These are phyloP conservation scores for Ilyonectria robusta DNA, from an alignment of 2,329 filamentous ascomycete species.

Conservation along the genomic window DNA sequence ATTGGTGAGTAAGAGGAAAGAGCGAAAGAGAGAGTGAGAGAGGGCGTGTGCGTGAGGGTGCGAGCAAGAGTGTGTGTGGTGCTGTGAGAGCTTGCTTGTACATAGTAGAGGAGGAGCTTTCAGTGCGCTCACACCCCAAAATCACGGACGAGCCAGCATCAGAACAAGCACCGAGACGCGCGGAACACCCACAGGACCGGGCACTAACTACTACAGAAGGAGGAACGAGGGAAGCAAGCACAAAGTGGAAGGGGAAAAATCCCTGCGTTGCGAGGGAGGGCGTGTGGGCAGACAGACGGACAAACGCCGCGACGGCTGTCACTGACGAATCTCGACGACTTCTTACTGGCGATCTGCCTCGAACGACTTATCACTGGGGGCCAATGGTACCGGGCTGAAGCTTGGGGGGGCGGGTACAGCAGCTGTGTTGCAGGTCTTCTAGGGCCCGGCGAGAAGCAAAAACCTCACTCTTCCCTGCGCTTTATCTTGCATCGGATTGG, in stretches of 20 bases:
- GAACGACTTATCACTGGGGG: slow-evolving; percentile 45
- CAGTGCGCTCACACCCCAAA: slow-evolving; percentile 27
- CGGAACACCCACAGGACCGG: slow-evolving; percentile 19
- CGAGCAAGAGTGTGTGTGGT: slow-evolving; percentile 8
- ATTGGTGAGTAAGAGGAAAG: slow-evolving; percentile 40
- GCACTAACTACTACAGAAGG: slow-evolving; percentile 18
- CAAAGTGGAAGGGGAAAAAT: slow-evolving; percentile 36
- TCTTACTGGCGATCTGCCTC: slow-evolving; percentile 45
- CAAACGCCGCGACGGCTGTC: slow-evolving; percentile 38
- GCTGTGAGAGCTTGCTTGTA: slow-evolving; percentile 27
- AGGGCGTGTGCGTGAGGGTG: slow-evolving; percentile 19
- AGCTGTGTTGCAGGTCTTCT: slow-evolving; percentile 46
- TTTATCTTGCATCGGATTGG: slow-evolving; percentile 35
- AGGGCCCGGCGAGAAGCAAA: slow-evolving; percentile 42
- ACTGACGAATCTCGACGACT: slow-evolving; percentile 29
- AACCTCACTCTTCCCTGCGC: slow-evolving; percentile 34
- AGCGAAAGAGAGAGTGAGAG: slow-evolving; percentile 4
- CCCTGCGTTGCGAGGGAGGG: slow-evolving; percentile 29
- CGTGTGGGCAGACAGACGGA: slow-evolving; percentile 41
- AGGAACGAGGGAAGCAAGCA: slow-evolving; percentile 37
- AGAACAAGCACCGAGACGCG: slow-evolving; percentile 23
- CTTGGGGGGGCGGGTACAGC: slow-evolving; percentile 44
- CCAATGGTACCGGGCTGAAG: slow-evolving; percentile 44
- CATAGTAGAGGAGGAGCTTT: slow-evolving; percentile 24
- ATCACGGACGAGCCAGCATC: slow-evolving; percentile 18